These are phyloP conservation scores for Brasenia schreberi DNA, from an alignment of 164 flowering plant genomes.

Conservation along the genomic window DNA sequence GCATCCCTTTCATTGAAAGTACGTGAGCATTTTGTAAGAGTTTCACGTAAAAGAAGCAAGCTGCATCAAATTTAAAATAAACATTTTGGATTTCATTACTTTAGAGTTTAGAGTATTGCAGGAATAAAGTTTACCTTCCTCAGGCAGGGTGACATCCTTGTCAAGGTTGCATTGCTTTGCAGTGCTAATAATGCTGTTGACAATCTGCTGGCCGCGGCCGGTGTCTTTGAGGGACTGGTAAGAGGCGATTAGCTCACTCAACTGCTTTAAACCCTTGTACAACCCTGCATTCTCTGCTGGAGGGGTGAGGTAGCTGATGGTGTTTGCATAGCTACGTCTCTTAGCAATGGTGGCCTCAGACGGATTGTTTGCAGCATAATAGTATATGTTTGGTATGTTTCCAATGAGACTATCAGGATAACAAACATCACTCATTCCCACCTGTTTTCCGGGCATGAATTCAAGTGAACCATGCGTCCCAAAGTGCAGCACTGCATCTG, in stretches of 20 bases:
- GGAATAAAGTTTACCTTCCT: constrained; percentile 35
- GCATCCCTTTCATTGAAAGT: no score
- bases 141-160: constrained; percentile 94
- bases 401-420: constrained; percentile 96
- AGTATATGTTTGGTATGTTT: constrained; percentile 91
- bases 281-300: constrained; percentile 99
- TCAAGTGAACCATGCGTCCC: constrained; percentile 99
- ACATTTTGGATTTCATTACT: no score
- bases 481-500: constrained; percentile 96
- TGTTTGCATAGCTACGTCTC: constrained; percentile 96
- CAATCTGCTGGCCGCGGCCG: constrained; percentile 90
- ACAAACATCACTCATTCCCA: constrained; percentile 98
- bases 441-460: constrained; percentile 99
- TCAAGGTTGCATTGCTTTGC: constrained; percentile 95
- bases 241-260: constrained; percentile 87
- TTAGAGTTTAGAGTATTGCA: no score
- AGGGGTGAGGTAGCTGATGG: constrained; percentile 97
- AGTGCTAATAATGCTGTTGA: constrained; percentile 91
- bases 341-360: constrained; percentile 99
- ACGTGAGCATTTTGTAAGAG: no score
- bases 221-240: constrained; percentile 95
- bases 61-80: no score
- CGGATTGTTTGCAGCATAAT: constrained; percentile 97
- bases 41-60: no score
- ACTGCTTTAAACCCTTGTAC: constrained; percentile 96